Evolutionary conservation across 345 rosid genomes (phyloP).

Genomic region (Citrus reticulata): DNA sequence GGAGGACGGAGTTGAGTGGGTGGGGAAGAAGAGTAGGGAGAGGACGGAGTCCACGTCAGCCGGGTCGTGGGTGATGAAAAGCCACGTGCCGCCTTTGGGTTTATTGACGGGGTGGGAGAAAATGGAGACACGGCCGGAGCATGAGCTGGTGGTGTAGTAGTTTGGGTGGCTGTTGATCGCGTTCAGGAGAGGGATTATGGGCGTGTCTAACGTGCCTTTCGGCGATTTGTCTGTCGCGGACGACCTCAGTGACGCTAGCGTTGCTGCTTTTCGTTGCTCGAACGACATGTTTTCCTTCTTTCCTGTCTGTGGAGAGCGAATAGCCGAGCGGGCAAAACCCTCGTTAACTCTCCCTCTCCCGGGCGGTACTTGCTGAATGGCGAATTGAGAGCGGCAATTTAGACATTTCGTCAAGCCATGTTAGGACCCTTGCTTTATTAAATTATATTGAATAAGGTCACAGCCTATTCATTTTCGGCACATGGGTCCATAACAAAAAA

Average conservation of each 20-base stretch:
- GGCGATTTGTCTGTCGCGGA: constrained; percentile 72
- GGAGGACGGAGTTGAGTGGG: background rate
- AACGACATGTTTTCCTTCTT: constrained; percentile 47
- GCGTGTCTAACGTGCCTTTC: constrained; percentile 68
- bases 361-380: too few species aligned
- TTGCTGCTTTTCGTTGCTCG: constrained; percentile 69
- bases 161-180: constrained; percentile 64
- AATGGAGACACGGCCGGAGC: constrained; percentile 92
- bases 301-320: too few species aligned
- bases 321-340: too few species aligned
- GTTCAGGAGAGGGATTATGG: constrained; percentile 71
- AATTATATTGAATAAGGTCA: background rate
- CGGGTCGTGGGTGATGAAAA: constrained; percentile 66
- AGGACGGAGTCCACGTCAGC: constrained; percentile 47
- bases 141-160: constrained; percentile 91
- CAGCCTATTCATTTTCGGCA: background rate
- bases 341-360: too few species aligned
- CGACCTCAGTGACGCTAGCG: constrained; percentile 48
- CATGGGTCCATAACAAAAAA: too few species aligned
- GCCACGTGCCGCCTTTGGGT: constrained; percentile 76
- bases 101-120: constrained; percentile 59
- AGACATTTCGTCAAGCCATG: too few species aligned
- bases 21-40: constrained; percentile 48
- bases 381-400: too few species aligned
- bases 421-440: background rate